A percentile compares a stretch with the other conserved stretches of the same genome.
These are phyloP conservation scores for Hypholoma fasciculare DNA, from an alignment of 768 basidiomycete species.

Conservation along the genomic window DNA sequence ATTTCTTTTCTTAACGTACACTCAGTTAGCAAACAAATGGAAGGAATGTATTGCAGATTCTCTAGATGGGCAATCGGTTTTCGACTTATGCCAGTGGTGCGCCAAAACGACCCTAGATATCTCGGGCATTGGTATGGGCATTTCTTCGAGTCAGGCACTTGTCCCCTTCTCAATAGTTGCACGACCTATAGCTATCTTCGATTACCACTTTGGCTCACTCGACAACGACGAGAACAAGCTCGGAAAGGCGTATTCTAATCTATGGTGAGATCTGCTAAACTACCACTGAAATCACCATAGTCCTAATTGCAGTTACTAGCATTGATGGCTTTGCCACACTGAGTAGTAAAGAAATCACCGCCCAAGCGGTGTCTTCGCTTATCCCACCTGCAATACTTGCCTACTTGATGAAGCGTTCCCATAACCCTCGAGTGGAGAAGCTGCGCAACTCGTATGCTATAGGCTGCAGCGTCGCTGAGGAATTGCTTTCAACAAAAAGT, in stretches of 20 bases:
- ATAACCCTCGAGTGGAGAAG: conserved; percentile 4
- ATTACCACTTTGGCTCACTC: conserved; percentile 58
- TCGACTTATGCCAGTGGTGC: conserved; percentile 37
- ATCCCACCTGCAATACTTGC: conserved; percentile 32
- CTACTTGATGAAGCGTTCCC: conserved; percentile 1
- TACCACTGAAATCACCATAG: too few species aligned
- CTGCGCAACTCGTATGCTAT: conserved; percentile 30
- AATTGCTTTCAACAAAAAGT: conserved; percentile 35
- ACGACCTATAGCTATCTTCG: conserved; percentile 42
- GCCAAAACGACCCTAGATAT: conserved; percentile 51
- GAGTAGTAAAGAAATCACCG: conserved; percentile 29
- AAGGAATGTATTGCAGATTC: conserved; percentile 32
- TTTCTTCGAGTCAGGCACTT: neutral
- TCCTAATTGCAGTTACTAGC: conserved; percentile 10
- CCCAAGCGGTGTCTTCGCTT: conserved; percentile 28
- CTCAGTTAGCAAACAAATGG: conserved; percentile 39
- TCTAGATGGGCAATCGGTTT: conserved; percentile 23
- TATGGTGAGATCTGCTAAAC: conserved; percentile 28
- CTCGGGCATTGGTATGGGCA: conserved; percentile 43
- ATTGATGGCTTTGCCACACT: conserved; percentile 31
- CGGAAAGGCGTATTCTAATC: conserved; percentile 32
- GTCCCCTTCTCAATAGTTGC: neutral
- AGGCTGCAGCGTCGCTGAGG: conserved; percentile 31
- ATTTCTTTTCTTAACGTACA: neutral
- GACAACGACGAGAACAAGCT: conserved; percentile 39